Percentiles rank a stretch among this genome's conserved stretches.
Evolutionary conservation across 768 basidiomycete genomes (phyloP).

Genomic region (Baorangia bicolor): DNA sequence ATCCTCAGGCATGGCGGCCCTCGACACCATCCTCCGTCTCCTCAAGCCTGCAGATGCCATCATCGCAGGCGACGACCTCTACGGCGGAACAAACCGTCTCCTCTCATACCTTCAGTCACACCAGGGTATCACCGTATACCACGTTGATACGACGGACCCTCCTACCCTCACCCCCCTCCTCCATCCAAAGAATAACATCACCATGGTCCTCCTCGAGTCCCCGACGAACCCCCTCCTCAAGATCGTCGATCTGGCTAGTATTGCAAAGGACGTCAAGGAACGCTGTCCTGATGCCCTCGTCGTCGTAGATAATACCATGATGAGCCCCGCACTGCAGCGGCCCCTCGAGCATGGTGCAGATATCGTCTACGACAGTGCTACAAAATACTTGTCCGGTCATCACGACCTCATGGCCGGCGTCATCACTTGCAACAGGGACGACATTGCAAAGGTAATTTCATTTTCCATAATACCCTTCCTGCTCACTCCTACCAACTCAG

Average conservation of each 20-base stretch:
- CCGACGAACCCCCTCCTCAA: constrained; percentile 98
- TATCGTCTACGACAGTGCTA: constrained; percentile 96
- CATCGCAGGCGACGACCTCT: constrained; percentile 95
- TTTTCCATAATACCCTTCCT: not conserved
- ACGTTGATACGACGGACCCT: constrained; percentile 89
- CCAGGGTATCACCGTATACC: constrained; percentile 85
- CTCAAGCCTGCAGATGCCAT: constrained; percentile 96
- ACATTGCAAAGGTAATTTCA: constrained; percentile 69
- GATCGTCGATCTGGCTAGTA: constrained; percentile 84
- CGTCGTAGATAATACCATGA: constrained; percentile 99
- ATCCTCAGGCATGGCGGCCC: constrained; percentile 96
- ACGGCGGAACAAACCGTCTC: constrained; percentile 96
- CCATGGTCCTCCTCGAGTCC: constrained; percentile 96
- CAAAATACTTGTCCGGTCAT: constrained; percentile 96
- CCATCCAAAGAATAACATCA: constrained; percentile 62
- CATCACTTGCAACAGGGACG: constrained; percentile 88
- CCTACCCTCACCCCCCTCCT: constrained; percentile 60
- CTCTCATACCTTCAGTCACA: constrained; percentile 86
- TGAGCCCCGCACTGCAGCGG: constrained; percentile 96
- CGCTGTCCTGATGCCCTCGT: constrained; percentile 76
- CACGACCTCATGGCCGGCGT: constrained; percentile 99
- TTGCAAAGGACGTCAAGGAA: constrained; percentile 82
- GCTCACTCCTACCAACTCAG: constrained; percentile 37
- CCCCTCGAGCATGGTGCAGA: constrained; percentile 96
- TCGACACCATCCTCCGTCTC: constrained; percentile 91